Conservation (phyloP, 805 yeast genomes). For the Ogataea methanolica region DNA sequence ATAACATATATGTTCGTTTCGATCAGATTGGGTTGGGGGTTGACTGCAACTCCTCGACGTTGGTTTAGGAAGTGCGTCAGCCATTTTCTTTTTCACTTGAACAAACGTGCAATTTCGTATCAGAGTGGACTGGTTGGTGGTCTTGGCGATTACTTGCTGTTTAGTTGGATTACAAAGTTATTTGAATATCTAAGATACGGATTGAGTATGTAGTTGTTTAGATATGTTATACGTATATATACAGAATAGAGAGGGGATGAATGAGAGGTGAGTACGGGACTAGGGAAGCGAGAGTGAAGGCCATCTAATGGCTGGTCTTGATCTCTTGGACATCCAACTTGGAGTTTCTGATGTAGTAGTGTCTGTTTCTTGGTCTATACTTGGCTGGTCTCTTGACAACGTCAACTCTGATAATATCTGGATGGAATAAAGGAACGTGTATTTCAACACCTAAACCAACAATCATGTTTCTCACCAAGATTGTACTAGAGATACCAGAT, state of each 20-base stretch:
- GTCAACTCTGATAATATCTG: slow-evolving; percentile 73
- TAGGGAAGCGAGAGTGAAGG: background rate
- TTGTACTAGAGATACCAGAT: slow-evolving; percentile 64
- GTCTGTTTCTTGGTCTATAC: slow-evolving; percentile 77
- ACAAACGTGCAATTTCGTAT: too few relatives aligned
- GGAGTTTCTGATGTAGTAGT: slow-evolving; percentile 81
- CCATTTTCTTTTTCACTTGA: too few relatives aligned
- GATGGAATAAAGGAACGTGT: slow-evolving; percentile 76
- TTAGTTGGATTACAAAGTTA: background rate
- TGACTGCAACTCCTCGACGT: too few relatives aligned
- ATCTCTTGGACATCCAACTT: slow-evolving; percentile 73
- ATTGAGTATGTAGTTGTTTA: background rate
- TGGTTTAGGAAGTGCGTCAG: too few relatives aligned
- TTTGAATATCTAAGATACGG: background rate
- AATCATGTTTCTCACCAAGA: slow-evolving; percentile 79
- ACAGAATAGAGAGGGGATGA: too few relatives aligned
- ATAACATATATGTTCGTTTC: too few relatives aligned
- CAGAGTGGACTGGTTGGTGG: too few relatives aligned
- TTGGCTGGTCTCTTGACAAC: slow-evolving; percentile 67
- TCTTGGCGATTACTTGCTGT: background rate
- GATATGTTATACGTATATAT: background rate
- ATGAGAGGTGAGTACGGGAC: background rate
- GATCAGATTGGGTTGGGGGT: too few relatives aligned
- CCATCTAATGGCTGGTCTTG: slow-evolving; percentile 28
- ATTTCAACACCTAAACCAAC: slow-evolving; percentile 82